These are phyloP conservation scores for Neurospora crassa DNA, from an alignment of 2,329 filamentous ascomycete species.

Conservation along the genomic window DNA sequence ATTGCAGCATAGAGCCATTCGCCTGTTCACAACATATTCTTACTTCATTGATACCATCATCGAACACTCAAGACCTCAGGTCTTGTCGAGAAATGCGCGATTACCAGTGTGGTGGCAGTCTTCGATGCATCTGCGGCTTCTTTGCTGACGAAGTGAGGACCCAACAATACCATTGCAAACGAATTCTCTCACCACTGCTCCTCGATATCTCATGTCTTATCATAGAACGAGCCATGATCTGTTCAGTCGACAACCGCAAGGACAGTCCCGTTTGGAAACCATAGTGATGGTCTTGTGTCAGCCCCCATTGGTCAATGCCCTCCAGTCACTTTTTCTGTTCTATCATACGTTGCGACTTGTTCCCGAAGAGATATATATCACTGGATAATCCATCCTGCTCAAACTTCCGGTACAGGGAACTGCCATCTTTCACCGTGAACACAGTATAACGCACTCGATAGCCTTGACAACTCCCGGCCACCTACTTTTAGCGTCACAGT, in stretches of 20 bases:
- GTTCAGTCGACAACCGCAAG: not conserved
- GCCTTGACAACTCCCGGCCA: not conserved
- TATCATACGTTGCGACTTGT: not conserved
- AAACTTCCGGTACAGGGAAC: not conserved
- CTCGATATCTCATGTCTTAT: not conserved
- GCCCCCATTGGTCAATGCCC: not conserved
- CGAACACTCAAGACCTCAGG: not conserved
- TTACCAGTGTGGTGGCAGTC: not conserved
- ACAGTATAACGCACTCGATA: not conserved
- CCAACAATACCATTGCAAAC: not conserved
- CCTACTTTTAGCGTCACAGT: not conserved
- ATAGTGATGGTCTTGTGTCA: not conserved
- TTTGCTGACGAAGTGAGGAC: not conserved
- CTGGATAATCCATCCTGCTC: accelerated
- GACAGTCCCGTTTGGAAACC: not conserved
- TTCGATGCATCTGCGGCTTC: not conserved
- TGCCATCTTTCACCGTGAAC: not conserved
- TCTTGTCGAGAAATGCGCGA: not conserved
- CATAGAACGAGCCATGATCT: not conserved
- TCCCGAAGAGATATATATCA: not conserved
- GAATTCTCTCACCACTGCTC: not conserved
- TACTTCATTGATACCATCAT: not conserved
- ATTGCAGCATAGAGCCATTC: not conserved
- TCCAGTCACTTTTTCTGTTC: not conserved
- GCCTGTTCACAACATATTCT: not conserved